Evolutionary conservation across 2,329 filamentous ascomycete species (phyloP).

Genomic region (Xylaria sp.): DNA sequence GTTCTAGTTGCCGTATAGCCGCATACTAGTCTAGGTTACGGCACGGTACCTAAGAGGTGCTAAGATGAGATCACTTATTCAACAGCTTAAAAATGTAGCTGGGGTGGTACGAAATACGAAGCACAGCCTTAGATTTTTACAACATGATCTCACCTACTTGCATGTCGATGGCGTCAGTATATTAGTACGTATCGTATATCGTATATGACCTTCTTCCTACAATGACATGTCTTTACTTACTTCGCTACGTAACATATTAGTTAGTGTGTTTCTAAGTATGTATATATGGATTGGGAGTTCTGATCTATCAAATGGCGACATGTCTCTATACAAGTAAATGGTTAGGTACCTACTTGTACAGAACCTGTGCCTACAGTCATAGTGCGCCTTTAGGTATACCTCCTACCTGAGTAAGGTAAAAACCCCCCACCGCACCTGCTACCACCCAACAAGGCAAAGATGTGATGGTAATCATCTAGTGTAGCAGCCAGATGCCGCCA

Average conservation of each 20-base stretch:
- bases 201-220: not conserved
- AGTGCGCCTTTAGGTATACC: too few species aligned
- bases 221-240: too few species aligned
- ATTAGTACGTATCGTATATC: not conserved
- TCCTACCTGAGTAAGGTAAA: too few species aligned
- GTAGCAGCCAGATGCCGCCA: not conserved
- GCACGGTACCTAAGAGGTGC: too few species aligned
- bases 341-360: too few species aligned
- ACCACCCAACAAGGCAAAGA: not conserved
- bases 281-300: too few species aligned
- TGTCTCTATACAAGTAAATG: too few species aligned
- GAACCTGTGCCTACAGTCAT: too few species aligned
- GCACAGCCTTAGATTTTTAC: not conserved
- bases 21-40: too few species aligned
- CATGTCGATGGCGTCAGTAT: not conserved
- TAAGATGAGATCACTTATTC: constrained; percentile 9
- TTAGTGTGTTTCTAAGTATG: too few species aligned
- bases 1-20: not conserved
- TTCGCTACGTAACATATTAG: too few species aligned
- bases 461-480: not conserved
- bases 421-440: not conserved
- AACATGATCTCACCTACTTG: not conserved
- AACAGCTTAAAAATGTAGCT: not conserved
- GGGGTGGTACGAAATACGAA: constrained; percentile 3
- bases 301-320: too few species aligned